A percentile compares a stretch with the other conserved stretches of the same genome.
Evolutionary conservation across 2,329 filamentous ascomycete species (phyloP).

Genomic region (Scleromitrula shiraiana): DNA sequence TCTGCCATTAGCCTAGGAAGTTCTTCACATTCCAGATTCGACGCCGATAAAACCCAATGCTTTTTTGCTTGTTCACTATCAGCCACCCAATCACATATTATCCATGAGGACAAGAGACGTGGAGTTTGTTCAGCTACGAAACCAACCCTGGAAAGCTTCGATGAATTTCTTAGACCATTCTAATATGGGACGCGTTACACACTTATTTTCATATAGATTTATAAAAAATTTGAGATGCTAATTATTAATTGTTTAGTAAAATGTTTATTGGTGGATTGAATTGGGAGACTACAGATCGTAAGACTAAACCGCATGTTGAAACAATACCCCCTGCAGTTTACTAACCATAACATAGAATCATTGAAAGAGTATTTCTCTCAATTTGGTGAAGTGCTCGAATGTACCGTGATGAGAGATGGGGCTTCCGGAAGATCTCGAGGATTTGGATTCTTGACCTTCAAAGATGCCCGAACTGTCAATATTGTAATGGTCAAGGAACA

Average conservation of each 20-base stretch:
- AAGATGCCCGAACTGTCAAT: conserved; percentile 94
- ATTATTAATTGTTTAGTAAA: conserved; percentile 55
- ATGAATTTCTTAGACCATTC: background rate
- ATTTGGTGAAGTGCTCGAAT: conserved; percentile 94
- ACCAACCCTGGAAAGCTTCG: background rate
- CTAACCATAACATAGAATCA: conserved; percentile 57
- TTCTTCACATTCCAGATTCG: conserved; percentile 2
- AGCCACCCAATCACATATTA: conserved; percentile 2
- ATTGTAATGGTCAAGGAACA: conserved; percentile 99
- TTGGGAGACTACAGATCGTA: conserved; percentile 98
- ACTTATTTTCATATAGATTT: conserved; percentile 9
- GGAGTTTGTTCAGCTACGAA: background rate
- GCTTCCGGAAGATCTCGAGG: conserved; percentile 88
- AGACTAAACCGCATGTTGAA: conserved; percentile 25
- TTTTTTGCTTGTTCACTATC: conserved; percentile 1
- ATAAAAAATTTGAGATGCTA: conserved; percentile 15
- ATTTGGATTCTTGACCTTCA: conserved; percentile 97
- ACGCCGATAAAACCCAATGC: conserved; percentile 1
- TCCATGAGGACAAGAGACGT: background rate
- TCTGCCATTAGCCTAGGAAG: background rate
- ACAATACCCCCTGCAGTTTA: background rate
- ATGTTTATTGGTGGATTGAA: conserved; percentile 99
- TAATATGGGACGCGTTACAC: conserved; percentile 2
- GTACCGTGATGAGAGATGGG: conserved; percentile 98
- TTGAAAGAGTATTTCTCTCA: conserved; percentile 95